Base-by-base conservation (phyloP, 176 grass and related monocot genomes). In the Sorghum bicolor region DNA sequence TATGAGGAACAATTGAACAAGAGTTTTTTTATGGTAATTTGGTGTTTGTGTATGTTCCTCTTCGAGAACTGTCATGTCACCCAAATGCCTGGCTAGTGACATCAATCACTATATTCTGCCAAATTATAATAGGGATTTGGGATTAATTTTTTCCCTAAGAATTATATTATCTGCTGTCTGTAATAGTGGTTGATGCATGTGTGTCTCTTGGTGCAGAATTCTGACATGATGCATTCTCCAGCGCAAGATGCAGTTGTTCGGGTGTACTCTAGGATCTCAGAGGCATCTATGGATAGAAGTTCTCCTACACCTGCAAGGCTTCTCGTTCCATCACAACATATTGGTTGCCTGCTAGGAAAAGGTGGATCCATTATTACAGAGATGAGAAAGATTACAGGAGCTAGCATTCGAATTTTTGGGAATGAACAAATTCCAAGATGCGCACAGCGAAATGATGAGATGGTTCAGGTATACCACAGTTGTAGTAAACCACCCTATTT, bases 201-300 rank as follows among this genome's bases (percentile, higher is more conserved):
- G 39, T 88, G n/a, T 83, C 82, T 70, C 67, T 82, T 79, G 67
- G 55, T 81, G 78, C 89, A 95, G 93, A 95, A 88, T 84, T 88
- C 93, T 64, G 93, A 92, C 62, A 86, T 95, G 88, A 84, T 85
- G 68, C 93, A 83, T 90, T 95, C 90, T 82, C 93, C 88, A 84
- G 82, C 85, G 31, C 93, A 95, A 81, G 90, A 92, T 8, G 93
- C 90, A 70, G 77, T 95, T 58, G 79, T 95, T 69, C 71, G 80
- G 61, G 85, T 95, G 11, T 88, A 95, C 80, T 90, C 85, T 84
- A 92, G 80, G 71, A 89, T 95, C 74, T 80, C 82, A 13, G 93
- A 95, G 76, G 43, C 66, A 39, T 91, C 86, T 74, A 77, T 92
- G 37, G 90, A 92, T 87, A 92, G 83, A 92, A 87, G 53, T 83